Evolutionary conservation across 495 filamentous ascomycete species (phyloP), one percentile per base, ranked within the genome.

Genomic region (Symbiotaphrina buchneri): DNA sequence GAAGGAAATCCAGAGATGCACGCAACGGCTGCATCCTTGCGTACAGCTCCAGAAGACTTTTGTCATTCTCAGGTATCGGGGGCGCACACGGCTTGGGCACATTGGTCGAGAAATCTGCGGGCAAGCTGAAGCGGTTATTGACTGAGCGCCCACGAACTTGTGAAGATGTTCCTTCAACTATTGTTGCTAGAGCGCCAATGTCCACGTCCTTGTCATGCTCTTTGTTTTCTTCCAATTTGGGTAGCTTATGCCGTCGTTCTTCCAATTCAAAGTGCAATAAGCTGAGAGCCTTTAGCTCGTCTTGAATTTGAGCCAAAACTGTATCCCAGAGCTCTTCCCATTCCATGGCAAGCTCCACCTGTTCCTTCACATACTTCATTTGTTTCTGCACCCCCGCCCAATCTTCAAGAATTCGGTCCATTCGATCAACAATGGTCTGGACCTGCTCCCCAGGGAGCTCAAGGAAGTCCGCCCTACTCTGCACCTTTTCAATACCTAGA

Each of bases 251-350:
- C 25, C 87, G 59, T 34, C 75, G 69, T 51, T 94, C 85, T 49
- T 97, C 85, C 79, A 95, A 90, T 47, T 95, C 83, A 41, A 93
- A 94, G 21, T 95, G 74, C 24, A 90, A 54, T 20, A 71, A 61
- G 46, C 68, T 66, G 8, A 94, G 65, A 6, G 74, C 73, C 36
- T 91, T 80, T 48, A 93, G 66, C 50, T 97, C 87, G 32, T 73
- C 65, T 22, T 79, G 76, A 27, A 97, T 93, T 51, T 95, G 85
- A 21, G 85, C 84, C 11, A 97, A 55, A 13, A 95, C 82, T 44
- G 62, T 79, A 40, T 76, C 78, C 84, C 85, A 94, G 14, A 97
- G 59, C 53, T 95, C 87, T 47, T 92, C 83, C 85, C 85, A 97
- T 41, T 97, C 87, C 81, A 94, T 84, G 5, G 87, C 87, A 30